Conservation (phyloP, 495 filamentous ascomycete genomes). For the Chaetomium cochliodes region DNA sequence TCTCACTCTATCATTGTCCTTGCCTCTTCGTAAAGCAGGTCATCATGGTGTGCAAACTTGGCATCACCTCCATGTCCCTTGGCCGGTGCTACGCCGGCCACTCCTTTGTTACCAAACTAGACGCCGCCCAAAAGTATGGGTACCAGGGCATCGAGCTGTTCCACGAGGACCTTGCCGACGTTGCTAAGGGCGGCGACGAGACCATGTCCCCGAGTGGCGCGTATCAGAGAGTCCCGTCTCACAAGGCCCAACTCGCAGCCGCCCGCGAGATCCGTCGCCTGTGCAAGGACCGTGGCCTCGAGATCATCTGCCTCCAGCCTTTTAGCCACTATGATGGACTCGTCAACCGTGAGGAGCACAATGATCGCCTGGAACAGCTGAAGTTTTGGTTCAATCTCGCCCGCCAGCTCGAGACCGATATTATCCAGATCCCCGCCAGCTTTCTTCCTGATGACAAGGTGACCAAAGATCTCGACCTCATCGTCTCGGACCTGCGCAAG, state of each 20-base stretch:
- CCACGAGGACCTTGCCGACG: conserved; percentile 71
- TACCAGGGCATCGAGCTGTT: conserved; percentile 75
- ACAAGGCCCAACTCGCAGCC: conserved; percentile 55
- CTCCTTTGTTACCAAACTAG: conserved; percentile 61
- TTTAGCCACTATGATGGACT: conserved; percentile 80
- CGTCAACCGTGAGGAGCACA: conserved; percentile 59
- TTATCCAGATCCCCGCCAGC: conserved; percentile 72
- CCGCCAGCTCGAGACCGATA: conserved; percentile 61
- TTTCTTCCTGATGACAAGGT: conserved; percentile 61
- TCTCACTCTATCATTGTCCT: background rate
- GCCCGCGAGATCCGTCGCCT: conserved; percentile 55
- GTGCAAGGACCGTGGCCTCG: conserved; percentile 58
- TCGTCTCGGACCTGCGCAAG: conserved; percentile 62
- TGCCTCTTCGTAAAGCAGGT: background rate
- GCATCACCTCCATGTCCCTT: conserved; percentile 71
- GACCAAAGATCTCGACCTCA: conserved; percentile 55
- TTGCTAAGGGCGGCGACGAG: conserved; percentile 44
- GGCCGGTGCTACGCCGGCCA: conserved; percentile 59
- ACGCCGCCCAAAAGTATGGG: conserved; percentile 61
- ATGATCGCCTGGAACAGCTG: conserved; percentile 60
- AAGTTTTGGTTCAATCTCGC: conserved; percentile 67
- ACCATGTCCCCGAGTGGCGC: conserved; percentile 31
- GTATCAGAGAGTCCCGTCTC: too few species aligned
- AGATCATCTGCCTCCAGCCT: conserved; percentile 72
- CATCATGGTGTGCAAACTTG: conserved; percentile 45